Conservation (phyloP, 371 early-diverging fungal species). For the Mucor velutinosus region DNA sequence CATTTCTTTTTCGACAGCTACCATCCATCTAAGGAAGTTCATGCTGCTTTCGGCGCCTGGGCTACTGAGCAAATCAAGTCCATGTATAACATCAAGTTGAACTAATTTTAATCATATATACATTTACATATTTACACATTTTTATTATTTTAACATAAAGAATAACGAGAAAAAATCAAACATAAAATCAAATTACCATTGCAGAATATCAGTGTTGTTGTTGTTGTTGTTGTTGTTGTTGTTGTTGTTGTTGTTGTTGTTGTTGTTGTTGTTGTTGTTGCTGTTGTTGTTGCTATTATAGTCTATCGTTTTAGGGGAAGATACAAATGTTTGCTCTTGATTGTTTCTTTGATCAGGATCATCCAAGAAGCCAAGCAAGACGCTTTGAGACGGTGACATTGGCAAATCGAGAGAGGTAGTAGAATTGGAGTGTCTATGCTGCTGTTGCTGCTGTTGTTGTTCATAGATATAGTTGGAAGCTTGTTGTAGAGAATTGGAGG, state of each 20-base stretch:
- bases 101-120: conserved; percentile 1
- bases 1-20: conserved; percentile 30
- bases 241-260: background rate
- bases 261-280: background rate
- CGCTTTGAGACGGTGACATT: conserved; percentile 22
- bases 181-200: conserved; percentile 5
- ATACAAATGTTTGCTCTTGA: background rate
- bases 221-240: background rate
- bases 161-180: background rate
- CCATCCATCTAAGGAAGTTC: conserved; percentile 26
- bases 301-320: conserved; percentile 3
- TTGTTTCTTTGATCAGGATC: background rate
- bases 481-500: background rate
- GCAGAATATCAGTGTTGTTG: background rate
- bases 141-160: background rate
- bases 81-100: background rate
- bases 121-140: background rate
- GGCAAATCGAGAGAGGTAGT: conserved; percentile 13
- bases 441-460: background rate
- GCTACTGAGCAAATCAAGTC: background rate
- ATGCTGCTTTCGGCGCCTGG: conserved; percentile 24
- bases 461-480: background rate
- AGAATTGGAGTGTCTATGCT: background rate
- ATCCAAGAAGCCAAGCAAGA: conserved; percentile 11
- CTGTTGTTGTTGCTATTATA: background rate